Conservation (phyloP, 2,329 filamentous ascomycete genomes). For the Bipolaris bicolor region DNA sequence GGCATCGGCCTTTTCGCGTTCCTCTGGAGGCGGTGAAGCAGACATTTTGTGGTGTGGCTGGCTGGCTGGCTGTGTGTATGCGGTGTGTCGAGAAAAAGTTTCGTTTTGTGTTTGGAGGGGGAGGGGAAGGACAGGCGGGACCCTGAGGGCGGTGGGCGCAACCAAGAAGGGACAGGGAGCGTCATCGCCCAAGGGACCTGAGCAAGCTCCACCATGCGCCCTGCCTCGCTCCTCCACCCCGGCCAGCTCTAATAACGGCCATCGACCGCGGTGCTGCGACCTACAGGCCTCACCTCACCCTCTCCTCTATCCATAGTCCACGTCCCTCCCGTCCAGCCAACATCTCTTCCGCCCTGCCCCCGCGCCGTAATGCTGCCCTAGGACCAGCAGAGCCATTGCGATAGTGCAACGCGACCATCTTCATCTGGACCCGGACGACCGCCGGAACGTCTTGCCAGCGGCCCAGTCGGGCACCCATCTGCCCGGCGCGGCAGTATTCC, state of each 20-base stretch:
- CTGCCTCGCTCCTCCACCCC: slow-evolving; percentile 23
- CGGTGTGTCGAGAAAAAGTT: slow-evolving; percentile 11
- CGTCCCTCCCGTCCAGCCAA: slow-evolving; percentile 24
- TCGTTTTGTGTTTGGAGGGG: slow-evolving; percentile 15
- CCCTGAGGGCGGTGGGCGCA: slow-evolving; percentile 13
- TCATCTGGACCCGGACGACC: not conserved
- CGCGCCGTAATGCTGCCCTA: slow-evolving; percentile 41
- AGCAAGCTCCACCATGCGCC: slow-evolving; percentile 26
- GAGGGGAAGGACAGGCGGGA: slow-evolving; percentile 10
- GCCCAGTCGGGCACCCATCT: slow-evolving; percentile 22
- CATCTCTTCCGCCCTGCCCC: slow-evolving; percentile 24
- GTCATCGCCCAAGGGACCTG: slow-evolving; percentile 23
- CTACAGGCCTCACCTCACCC: slow-evolving; percentile 12
- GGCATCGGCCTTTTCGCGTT: slow-evolving; percentile 62
- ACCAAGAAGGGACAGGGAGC: slow-evolving; percentile 10
- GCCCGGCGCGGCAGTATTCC: slow-evolving; percentile 18
- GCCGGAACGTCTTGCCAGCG: slow-evolving; percentile 20
- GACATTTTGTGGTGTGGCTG: slow-evolving; percentile 37
- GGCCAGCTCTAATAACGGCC: slow-evolving; percentile 22
- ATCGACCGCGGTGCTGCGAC: slow-evolving; percentile 21
- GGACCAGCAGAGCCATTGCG: slow-evolving; percentile 22
- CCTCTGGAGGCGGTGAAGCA: slow-evolving; percentile 58
- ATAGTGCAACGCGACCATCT: slow-evolving; percentile 8
- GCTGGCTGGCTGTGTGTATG: slow-evolving; percentile 8
- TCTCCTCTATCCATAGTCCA: slow-evolving; percentile 24